These are phyloP conservation scores for Yamadazyma diospyri DNA, from an alignment of 1,139 yeast genomes.

Conservation along the genomic window DNA sequence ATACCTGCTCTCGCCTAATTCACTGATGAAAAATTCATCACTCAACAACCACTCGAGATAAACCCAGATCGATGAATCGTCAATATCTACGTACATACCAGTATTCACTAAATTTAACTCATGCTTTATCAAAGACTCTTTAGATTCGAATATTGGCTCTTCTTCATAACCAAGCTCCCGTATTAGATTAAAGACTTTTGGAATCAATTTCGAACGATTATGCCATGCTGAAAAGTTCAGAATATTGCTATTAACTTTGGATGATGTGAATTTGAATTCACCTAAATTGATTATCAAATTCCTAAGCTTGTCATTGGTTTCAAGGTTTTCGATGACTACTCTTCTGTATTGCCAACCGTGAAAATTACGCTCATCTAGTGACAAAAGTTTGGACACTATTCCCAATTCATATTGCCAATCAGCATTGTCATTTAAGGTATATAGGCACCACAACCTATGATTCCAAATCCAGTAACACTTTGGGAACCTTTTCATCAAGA, in stretches of 20 bases:
- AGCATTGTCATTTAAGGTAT: conserved; percentile 44
- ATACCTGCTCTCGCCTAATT: conserved; percentile 15
- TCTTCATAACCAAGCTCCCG: conserved; percentile 11
- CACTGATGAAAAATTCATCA: conserved; percentile 44
- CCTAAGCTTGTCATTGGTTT: conserved; percentile 8
- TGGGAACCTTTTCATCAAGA: conserved; percentile 63
- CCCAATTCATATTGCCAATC: conserved; percentile 70
- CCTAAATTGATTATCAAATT: conserved; percentile 23
- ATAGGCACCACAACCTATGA: conserved; percentile 82
- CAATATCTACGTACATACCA: conserved; percentile 90
- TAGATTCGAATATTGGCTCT: conserved; percentile 9
- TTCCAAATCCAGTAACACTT: conserved; percentile 97
- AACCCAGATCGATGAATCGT: conserved; percentile 91
- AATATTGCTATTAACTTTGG: conserved; percentile 74
- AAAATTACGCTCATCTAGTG: conserved; percentile 75
- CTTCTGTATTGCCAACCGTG: conserved; percentile 97
- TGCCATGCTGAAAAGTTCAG: conserved; percentile 98
- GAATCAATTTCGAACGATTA: conserved; percentile 71
- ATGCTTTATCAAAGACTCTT: conserved; percentile 24
- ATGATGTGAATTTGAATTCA: conserved; percentile 78
- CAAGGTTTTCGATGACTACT: conserved; percentile 52
- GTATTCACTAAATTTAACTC: conserved; percentile 73
- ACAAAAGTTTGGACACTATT: conserved; percentile 65
- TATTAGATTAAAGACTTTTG: conserved; percentile 37
- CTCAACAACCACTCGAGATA: conserved; percentile 81